These are phyloP conservation scores for Populus hybrid DNA, from an alignment of 441 rosid genomes.

Conservation along the genomic window DNA sequence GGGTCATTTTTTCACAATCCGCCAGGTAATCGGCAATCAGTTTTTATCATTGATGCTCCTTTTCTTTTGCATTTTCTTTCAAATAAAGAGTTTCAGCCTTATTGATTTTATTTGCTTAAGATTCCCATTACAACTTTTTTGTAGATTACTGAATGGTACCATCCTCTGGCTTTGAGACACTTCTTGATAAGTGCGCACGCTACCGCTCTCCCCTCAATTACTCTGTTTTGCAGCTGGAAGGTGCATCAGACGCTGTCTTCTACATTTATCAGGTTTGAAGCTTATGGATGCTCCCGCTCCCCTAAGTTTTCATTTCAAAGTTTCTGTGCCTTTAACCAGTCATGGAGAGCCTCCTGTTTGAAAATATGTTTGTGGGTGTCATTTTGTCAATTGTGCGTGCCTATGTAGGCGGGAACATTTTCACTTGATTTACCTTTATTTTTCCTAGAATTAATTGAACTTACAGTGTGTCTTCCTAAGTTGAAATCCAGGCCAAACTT, in stretches of 20 bases:
- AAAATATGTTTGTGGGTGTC: background rate
- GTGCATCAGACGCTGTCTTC: constrained; percentile 68
- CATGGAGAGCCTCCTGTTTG: background rate
- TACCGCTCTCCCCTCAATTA: constrained; percentile 86
- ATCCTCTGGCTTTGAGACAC: constrained; percentile 80
- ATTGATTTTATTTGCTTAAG: constrained; percentile 3
- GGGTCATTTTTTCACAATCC: no score
- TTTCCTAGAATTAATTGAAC: no score
- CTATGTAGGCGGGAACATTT: no score
- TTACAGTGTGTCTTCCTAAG: no score
- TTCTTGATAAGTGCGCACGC: constrained; percentile 80
- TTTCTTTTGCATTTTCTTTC: background rate
- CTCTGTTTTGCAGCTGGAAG: constrained; percentile 57
- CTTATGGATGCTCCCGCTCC: constrained; percentile 6
- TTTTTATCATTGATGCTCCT: constrained; percentile 4
- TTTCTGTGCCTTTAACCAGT: background rate
- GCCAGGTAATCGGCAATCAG: constrained; percentile 15
- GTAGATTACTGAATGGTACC: constrained; percentile 63
- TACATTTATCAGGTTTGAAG: constrained; percentile 74
- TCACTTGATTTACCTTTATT: no score
- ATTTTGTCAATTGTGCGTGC: no score
- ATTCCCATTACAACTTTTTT: constrained; percentile 11
- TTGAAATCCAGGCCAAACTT: no score
- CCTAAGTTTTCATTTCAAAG: background rate
- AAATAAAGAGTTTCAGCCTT: background rate